Evolutionary conservation across 495 filamentous ascomycete genomes (phyloP), one percentile per base, ranked within the genome.

Genomic region (Neurospora sublineolata): DNA sequence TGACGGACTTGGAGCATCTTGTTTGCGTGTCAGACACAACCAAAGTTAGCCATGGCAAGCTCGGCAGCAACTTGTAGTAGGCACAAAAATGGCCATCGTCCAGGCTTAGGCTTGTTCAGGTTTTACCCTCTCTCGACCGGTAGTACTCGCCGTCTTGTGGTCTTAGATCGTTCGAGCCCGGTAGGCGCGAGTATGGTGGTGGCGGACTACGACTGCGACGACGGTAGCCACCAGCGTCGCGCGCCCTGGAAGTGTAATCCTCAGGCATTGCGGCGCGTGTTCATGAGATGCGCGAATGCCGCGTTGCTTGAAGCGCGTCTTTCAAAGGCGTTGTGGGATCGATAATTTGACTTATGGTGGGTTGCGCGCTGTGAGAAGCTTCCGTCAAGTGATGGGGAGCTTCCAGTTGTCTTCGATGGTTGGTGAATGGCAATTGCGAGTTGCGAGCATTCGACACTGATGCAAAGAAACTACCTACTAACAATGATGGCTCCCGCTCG

Each of bases 51-150:
- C 73, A 80, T 72, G 46, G 69, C 52, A 64, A 70, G 72, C 69
- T 72, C 74, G 68, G 71, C 37, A 36, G 37, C 37, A 69, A 68
- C 52, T 73, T 68, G 58, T 58, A 69, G 23, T 71, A 41, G 42
- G 69, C 70, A 58, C 75, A 75, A 39, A 40, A 30, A 40, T 68
- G 36, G 76, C 58, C 30, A 69, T 69, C n/a, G 60, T 41, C 23
- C 41, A 73, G 71, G 71, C 69, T 70, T 68, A 73, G 71, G 70
- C 70, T 70, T 68, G 71, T 58, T 71, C 71, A 72, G 71, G 78
- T 71, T 81, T 83, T 84, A 86, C 84, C 83, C 77, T 85, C 82
- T 81, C 80, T 81, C 80, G 82, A 81, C 75, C 81, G 77, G 68
- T 74, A 75, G 76, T 79, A 77, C 42, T 77, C 76, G 75, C 74